Evolutionary conservation across 768 basidiomycete genomes (phyloP).

Genomic region (Fibroporia radiculosa): DNA sequence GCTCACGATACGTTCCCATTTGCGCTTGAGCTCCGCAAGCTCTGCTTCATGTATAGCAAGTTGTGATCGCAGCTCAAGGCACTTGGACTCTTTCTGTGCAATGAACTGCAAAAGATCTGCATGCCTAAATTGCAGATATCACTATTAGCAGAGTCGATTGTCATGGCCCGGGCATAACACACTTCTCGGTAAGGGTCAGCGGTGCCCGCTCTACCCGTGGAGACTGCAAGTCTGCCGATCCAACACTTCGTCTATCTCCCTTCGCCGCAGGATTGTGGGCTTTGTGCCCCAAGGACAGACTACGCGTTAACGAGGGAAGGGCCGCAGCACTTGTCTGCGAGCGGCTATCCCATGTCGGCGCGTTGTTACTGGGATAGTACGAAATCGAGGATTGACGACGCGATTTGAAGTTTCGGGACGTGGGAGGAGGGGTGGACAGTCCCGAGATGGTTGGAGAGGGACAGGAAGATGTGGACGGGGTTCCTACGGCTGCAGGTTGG

Average conservation of each 20-base stretch:
- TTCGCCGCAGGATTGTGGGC: conserved; percentile 6
- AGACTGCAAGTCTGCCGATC: conserved; percentile 11
- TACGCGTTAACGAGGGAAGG: conserved; percentile 15
- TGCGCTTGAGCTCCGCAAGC: conserved; percentile 65
- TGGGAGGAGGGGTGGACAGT: conserved; percentile 17
- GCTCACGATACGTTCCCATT: conserved; percentile 77
- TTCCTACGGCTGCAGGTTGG: conserved; percentile 9
- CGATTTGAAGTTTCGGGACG: conserved; percentile 15
- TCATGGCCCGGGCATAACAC: conserved; percentile 24
- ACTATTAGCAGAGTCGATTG: not conserved
- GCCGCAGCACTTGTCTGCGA: conserved; percentile 14
- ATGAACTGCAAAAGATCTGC: conserved; percentile 77
- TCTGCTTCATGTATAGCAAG: conserved; percentile 68
- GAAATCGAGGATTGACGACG: conserved; percentile 50
- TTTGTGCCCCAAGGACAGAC: conserved; percentile 15
- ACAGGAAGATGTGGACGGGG: conserved; percentile 21
- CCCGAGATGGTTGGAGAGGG: conserved; percentile 17
- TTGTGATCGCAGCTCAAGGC: conserved; percentile 73
- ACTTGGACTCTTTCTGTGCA: conserved; percentile 80
- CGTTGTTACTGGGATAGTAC: conserved; percentile 31
- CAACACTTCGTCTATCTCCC: conserved; percentile 25
- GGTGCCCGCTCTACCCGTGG: conserved; percentile 25
- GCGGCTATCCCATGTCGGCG: conserved; percentile 17
- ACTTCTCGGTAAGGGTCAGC: conserved; percentile 69
- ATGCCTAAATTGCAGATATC: conserved; percentile 42